These are phyloP conservation scores for Metschnikowia kofuensis DNA, from an alignment of 805 yeast species.

Conservation along the genomic window DNA sequence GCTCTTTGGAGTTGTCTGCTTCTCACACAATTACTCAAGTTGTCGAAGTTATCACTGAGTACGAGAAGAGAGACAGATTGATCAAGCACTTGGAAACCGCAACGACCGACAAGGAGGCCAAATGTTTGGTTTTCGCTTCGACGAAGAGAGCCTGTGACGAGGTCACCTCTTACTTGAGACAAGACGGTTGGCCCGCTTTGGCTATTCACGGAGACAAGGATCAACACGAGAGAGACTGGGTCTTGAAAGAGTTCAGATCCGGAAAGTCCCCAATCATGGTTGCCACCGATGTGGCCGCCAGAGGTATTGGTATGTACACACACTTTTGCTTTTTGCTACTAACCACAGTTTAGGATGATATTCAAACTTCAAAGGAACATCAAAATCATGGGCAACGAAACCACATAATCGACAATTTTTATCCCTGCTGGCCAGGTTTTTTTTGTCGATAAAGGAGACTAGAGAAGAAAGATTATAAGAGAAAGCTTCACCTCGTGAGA, in stretches of 20 bases:
- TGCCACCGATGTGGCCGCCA: constrained; percentile 99
- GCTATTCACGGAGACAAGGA: constrained; percentile 99
- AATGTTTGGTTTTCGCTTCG: constrained; percentile 87
- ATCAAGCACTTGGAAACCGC: constrained; percentile 80
- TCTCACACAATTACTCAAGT: constrained; percentile 93
- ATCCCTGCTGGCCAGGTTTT: constrained; percentile 12
- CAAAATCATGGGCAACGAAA: constrained; percentile 1
- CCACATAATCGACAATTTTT: constrained; percentile 1
- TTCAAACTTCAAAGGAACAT: constrained; percentile 3
- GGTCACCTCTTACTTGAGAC: constrained; percentile 83
- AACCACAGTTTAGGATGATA: constrained; percentile 19
- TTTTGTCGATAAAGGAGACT: constrained; percentile 15
- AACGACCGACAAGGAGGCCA: constrained; percentile 65
- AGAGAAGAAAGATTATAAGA: constrained; percentile 11
- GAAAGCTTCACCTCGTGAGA: constrained; percentile 15
- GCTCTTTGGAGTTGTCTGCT: constrained; percentile 93
- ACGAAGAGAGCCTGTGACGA: constrained; percentile 98
- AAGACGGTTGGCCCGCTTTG: constrained; percentile 98
- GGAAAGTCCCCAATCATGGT: constrained; percentile 97
- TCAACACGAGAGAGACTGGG: constrained; percentile 99
- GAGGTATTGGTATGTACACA: constrained; percentile 94
- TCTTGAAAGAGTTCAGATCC: constrained; percentile 82
- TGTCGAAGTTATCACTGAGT: constrained; percentile 87
- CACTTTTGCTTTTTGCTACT: constrained; percentile 18
- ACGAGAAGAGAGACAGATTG: constrained; percentile 91